These are phyloP conservation scores for Dichotomopilus funicola DNA, from an alignment of 2,329 filamentous ascomycete species.

Conservation along the genomic window DNA sequence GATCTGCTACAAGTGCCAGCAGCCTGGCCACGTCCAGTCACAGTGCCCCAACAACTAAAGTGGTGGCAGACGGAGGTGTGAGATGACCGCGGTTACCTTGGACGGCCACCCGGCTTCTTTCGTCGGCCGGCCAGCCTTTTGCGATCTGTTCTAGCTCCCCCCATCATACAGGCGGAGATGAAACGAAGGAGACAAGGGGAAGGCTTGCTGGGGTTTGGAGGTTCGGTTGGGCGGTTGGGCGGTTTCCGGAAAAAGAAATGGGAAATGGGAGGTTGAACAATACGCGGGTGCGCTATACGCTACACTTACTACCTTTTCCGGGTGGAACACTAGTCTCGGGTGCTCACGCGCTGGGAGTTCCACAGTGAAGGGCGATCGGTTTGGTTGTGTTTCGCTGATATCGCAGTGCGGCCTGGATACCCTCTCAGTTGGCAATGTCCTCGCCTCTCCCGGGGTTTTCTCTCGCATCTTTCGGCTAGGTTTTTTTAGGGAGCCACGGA, in stretches of 20 bases:
- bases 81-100: constrained; percentile 17
- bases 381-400: constrained; percentile 24
- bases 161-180: too few species aligned
- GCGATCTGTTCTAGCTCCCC: constrained; percentile 16
- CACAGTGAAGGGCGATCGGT: constrained; percentile 10
- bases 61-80: constrained; percentile 10
- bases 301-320: constrained; percentile 19
- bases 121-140: constrained; percentile 17
- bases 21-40: constrained; percentile 82
- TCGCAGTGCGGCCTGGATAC: constrained; percentile 29
- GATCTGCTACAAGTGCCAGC: constrained; percentile 95
- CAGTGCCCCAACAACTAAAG: constrained; percentile 77
- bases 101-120: constrained; percentile 18
- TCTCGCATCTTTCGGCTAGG: constrained; percentile 6
- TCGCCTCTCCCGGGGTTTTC: constrained; percentile 5
- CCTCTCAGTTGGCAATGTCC: constrained; percentile 21
- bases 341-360: constrained; percentile 24
- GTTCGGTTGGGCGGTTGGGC: constrained; percentile 11
- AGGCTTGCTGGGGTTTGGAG: constrained; percentile 16
- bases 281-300: constrained; percentile 25
- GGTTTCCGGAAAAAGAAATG: too few species aligned
- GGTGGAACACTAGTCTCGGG: constrained; percentile 18
- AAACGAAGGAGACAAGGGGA: constrained; percentile 15
- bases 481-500: constrained; percentile 8
- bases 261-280: constrained; percentile 19